Conservation (phyloP, 768 basidiomycete genomes). For the Russula vinacea region DNA sequence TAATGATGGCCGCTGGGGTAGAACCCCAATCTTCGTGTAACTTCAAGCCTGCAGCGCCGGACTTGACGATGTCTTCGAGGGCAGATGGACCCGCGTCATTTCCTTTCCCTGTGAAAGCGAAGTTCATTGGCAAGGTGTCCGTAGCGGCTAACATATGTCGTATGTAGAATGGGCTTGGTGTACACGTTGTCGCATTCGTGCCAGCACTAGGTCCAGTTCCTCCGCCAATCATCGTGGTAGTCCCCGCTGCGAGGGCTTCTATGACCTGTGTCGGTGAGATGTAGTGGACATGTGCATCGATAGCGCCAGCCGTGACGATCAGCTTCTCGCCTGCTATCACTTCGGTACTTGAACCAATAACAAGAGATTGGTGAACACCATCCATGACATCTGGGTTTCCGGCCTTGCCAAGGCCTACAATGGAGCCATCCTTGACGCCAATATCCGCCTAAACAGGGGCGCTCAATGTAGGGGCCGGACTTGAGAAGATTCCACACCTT, state of each 20-base stretch:
- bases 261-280: slow-evolving; percentile 91
- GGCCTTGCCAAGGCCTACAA: slow-evolving; percentile 91
- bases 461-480: neutral
- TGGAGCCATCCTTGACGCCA: slow-evolving; percentile 79
- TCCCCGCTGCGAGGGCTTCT: slow-evolving; percentile 80
- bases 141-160: slow-evolving; percentile 88
- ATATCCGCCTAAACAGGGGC: slow-evolving; percentile 73
- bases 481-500: slow-evolving; percentile 51
- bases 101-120: slow-evolving; percentile 94
- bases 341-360: slow-evolving; percentile 90
- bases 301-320: slow-evolving; percentile 88
- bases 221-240: slow-evolving; percentile 93
- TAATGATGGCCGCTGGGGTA: slow-evolving; percentile 78
- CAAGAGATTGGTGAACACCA: slow-evolving; percentile 62
- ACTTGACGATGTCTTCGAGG: slow-evolving; percentile 75
- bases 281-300: slow-evolving; percentile 92
- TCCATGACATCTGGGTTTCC: slow-evolving; percentile 96
- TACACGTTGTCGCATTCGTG: slow-evolving; percentile 92
- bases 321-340: slow-evolving; percentile 94
- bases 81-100: slow-evolving; percentile 79
- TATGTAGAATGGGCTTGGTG: slow-evolving; percentile 87
- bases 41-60: slow-evolving; percentile 88
- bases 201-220: slow-evolving; percentile 93
- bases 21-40: slow-evolving; percentile 98
- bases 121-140: slow-evolving; percentile 86